These are phyloP conservation scores for Penicillium waksmanii DNA, from an alignment of 495 filamentous ascomycete genomes.

Conservation along the genomic window DNA sequence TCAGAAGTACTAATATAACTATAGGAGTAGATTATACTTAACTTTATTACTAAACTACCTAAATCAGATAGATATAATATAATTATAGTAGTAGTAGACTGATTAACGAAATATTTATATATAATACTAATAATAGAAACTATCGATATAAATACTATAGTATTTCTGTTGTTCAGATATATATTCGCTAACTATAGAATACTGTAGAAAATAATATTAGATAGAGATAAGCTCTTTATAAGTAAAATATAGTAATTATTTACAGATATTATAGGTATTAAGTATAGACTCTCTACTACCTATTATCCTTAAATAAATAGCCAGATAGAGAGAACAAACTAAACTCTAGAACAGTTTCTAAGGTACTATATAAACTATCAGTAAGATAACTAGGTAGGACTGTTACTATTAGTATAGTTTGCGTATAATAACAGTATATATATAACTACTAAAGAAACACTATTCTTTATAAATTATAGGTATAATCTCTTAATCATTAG, in stretches of 20 bases:
- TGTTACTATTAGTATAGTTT: slow-evolving; percentile 32
- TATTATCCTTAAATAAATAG: slow-evolving; percentile 36
- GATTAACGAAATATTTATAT: neutral
- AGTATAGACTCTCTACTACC: slow-evolving; percentile 23
- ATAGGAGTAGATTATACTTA: slow-evolving; percentile 26
- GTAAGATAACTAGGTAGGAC: slow-evolving; percentile 33
- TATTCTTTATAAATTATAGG: no score
- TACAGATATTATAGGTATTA: no score
- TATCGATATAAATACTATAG: neutral
- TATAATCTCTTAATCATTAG: no score
- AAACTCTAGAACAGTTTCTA: slow-evolving; percentile 26
- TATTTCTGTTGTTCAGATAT: neutral
- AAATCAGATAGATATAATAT: slow-evolving; percentile 9
- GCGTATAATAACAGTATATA: slow-evolving; percentile 22
- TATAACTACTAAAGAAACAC: neutral
- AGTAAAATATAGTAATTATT: no score
- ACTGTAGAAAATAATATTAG: no score
- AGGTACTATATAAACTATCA: slow-evolving; percentile 28
- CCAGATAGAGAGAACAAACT: slow-evolving; percentile 30
- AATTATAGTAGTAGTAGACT: slow-evolving; percentile 7
- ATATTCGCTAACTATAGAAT: no score
- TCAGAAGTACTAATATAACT: slow-evolving; percentile 6
- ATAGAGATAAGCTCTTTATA: no score
- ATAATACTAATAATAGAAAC: neutral
- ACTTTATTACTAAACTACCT: slow-evolving; percentile 26